These are phyloP conservation scores for Backusella tuberculispora DNA, from an alignment of 192 early-diverging fungal species.

Conservation along the genomic window DNA sequence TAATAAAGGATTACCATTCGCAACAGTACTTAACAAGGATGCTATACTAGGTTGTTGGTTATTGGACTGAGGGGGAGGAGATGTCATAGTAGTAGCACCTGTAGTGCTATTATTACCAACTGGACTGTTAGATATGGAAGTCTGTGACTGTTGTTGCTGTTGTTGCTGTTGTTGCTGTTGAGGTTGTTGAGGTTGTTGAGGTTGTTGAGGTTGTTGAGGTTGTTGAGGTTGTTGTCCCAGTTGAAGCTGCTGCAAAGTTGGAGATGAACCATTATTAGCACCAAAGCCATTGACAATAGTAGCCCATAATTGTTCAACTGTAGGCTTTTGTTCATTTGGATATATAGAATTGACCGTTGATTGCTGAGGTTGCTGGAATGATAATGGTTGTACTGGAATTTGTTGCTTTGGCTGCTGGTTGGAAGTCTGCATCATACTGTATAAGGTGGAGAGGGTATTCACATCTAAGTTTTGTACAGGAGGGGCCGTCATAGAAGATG, in stretches of 20 bases:
- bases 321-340: conserved; percentile 5
- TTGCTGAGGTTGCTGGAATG: neutral
- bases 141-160: neutral
- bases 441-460: conserved; percentile 26
- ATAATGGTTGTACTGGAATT: neutral
- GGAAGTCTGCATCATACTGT: conserved; percentile 12
- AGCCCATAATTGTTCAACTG: neutral
- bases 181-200: neutral
- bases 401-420: conserved; percentile 12
- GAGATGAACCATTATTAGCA: neutral
- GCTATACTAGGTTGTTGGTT: conserved; percentile 22
- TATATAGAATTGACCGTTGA: neutral
- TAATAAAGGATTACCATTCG: conserved; percentile 19
- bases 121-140: neutral
- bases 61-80: neutral
- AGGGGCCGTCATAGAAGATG: neutral
- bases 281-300: conserved; percentile 20
- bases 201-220: conserved; percentile 13
- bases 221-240: neutral
- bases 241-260: neutral
- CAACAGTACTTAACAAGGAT: conserved; percentile 20
- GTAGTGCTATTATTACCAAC: neutral
- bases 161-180: neutral
- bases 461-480: conserved; percentile 15
- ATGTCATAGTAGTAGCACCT: neutral